phyloP scores from a whole-genome alignment of 2,329 filamentous ascomycete genomes.

The Botrytis hyacinthi region DNA sequence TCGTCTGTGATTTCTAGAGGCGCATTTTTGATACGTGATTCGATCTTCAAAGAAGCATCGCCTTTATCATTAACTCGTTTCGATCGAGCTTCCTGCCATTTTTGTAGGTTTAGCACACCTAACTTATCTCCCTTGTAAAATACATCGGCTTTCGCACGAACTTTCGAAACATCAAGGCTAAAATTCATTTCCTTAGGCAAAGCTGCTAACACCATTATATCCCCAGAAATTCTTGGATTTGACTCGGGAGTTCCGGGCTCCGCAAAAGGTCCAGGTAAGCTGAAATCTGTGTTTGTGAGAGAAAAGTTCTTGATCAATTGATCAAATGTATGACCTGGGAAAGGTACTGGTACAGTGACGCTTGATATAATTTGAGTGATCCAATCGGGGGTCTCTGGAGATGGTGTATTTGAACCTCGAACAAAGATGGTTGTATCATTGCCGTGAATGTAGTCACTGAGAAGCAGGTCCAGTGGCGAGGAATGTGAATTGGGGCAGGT shows the following conservation, averaged over 20 bases:
- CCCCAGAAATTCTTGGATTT: slow-evolving; percentile 77
- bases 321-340: slow-evolving; percentile 78
- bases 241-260: slow-evolving; percentile 70
- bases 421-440: slow-evolving; percentile 77
- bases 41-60: slow-evolving; percentile 65
- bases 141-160: slow-evolving; percentile 77
- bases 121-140: slow-evolving; percentile 76
- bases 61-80: slow-evolving; percentile 61
- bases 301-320: slow-evolving; percentile 86
- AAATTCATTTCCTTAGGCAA: slow-evolving; percentile 87
- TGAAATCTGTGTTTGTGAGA: slow-evolving; percentile 80
- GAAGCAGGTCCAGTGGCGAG: slow-evolving; percentile 80
- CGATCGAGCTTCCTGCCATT: slow-evolving; percentile 85
- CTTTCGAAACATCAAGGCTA: slow-evolving; percentile 70
- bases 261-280: slow-evolving; percentile 75
- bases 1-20: slow-evolving; percentile 81
- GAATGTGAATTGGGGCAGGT: slow-evolving; percentile 73
- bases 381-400: slow-evolving; percentile 74
- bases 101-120: slow-evolving; percentile 71
- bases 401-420: slow-evolving; percentile 68
- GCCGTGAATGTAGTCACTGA: slow-evolving; percentile 80
- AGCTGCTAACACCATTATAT: slow-evolving; percentile 73
- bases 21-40: slow-evolving; percentile 72
- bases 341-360: slow-evolving; percentile 78
- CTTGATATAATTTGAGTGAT: slow-evolving; percentile 75